Percentiles rank a stretch among this genome's conserved stretches.
Evolutionary conservation across 331 rosid species (phyloP).

Genomic region (Quercus tomentella): DNA sequence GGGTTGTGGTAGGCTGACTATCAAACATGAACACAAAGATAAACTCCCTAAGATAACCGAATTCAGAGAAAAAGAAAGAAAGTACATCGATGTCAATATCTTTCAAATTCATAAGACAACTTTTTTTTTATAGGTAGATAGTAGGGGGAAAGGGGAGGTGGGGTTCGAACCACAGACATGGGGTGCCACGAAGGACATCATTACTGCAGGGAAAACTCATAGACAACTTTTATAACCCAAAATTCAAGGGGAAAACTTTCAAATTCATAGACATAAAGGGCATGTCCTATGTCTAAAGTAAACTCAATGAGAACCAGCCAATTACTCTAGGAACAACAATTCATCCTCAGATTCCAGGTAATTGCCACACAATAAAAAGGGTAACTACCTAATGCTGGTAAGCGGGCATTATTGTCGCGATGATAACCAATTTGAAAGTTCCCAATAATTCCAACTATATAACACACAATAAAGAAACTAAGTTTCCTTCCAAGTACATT

Average conservation of each 20-base stretch:
- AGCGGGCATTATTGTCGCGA: too few species aligned
- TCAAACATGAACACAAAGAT: not conserved
- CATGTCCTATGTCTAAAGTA: not conserved
- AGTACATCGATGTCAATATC: not conserved
- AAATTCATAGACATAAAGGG: not conserved
- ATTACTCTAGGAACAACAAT: not conserved
- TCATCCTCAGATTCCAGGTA: not conserved
- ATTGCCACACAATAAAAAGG: not conserved
- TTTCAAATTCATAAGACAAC: not conserved
- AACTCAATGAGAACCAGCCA: not conserved
- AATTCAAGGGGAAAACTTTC: not conserved
- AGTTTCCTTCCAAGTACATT: too few species aligned
- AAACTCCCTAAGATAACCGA: not conserved
- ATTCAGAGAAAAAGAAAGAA: not conserved
- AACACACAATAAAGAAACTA: too few species aligned
- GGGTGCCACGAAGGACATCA: too few species aligned
- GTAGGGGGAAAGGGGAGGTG: too few species aligned
- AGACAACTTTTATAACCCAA: not conserved
- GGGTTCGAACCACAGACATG: too few species aligned
- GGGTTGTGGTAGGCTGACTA: not conserved
- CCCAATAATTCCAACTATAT: too few species aligned
- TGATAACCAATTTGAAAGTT: too few species aligned
- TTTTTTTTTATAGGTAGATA: too few species aligned
- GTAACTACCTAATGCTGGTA: not conserved
- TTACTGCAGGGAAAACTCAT: not conserved